Percentiles rank a stretch among this genome's conserved stretches.
phyloP scores from a whole-genome alignment of 2,329 filamentous ascomycete genomes.

The Nigrograna mackinnonii region DNA sequence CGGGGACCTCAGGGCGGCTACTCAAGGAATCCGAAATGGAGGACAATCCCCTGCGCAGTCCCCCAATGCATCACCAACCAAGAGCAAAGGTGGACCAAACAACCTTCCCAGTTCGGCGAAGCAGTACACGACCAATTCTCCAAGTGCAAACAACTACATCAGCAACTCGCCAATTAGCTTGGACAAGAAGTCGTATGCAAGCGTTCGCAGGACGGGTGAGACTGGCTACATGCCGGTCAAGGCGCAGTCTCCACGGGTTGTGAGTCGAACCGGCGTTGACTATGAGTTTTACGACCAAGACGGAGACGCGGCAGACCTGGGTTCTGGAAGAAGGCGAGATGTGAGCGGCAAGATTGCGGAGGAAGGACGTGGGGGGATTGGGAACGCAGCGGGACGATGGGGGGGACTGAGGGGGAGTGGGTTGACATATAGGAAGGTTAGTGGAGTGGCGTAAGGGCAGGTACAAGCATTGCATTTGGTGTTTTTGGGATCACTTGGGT shows the following conservation, averaged over 20 bases:
- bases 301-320: slow-evolving; percentile 28
- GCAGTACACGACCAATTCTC: slow-evolving; percentile 32
- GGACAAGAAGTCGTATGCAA: slow-evolving; percentile 35
- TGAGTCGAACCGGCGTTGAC: slow-evolving; percentile 53
- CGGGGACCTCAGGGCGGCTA: slow-evolving; percentile 50
- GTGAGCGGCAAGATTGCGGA: slow-evolving; percentile 76
- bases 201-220: slow-evolving; percentile 35
- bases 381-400: slow-evolving; percentile 34
- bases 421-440: slow-evolving; percentile 44
- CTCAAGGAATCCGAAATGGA: slow-evolving; percentile 36
- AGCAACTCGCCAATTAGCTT: slow-evolving; percentile 31
- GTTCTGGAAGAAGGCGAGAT: slow-evolving; percentile 45
- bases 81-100: slow-evolving; percentile 20
- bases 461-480: background rate
- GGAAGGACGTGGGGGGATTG: slow-evolving; percentile 61
- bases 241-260: slow-evolving; percentile 44
- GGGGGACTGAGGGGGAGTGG: slow-evolving; percentile 25
- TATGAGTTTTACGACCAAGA: slow-evolving; percentile 43
- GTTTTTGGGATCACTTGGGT: background rate
- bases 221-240: slow-evolving; percentile 30
- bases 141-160: slow-evolving; percentile 14
- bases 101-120: slow-evolving; percentile 29
- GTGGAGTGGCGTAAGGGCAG: slow-evolving; percentile 32
- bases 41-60: slow-evolving; percentile 23
- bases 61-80: slow-evolving; percentile 24